A percentile compares a stretch with the other conserved stretches of the same genome.
Conservation (phyloP, 2,329 filamentous ascomycete genomes). For the Phaeomoniella chlamydospora region DNA sequence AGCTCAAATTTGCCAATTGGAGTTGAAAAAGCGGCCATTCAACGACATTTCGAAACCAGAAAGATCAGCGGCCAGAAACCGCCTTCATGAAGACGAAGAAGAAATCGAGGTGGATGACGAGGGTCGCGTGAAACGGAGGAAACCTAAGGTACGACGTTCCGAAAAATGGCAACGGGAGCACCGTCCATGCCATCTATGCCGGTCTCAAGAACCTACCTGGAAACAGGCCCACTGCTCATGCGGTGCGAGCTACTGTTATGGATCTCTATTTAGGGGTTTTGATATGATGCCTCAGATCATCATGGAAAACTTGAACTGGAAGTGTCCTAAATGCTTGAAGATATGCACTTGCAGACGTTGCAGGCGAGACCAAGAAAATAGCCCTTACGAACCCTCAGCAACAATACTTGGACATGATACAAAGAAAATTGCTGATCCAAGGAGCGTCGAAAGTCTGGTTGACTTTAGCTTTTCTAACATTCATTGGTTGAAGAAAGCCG, state of each 20-base stretch:
- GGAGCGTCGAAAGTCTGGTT: constrained; percentile 79
- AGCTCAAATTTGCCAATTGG: constrained; percentile 88
- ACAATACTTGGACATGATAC: constrained; percentile 87
- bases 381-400: constrained; percentile 72
- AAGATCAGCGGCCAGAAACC: constrained; percentile 18
- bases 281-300: constrained; percentile 74
- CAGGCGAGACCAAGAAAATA: constrained; percentile 51
- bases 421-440: constrained; percentile 72
- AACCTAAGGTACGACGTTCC: constrained; percentile 38
- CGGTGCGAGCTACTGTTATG: constrained; percentile 72
- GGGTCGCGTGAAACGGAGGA: constrained; percentile 48
- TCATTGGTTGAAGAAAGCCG: constrained; percentile 56
- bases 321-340: constrained; percentile 71
- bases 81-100: constrained; percentile 22
- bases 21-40: constrained; percentile 65
- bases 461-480: constrained; percentile 86
- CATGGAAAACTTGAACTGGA: constrained; percentile 70
- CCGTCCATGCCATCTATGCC: constrained; percentile 67
- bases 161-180: constrained; percentile 35
- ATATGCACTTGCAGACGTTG: constrained; percentile 82
- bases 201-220: constrained; percentile 65
- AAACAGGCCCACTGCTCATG: constrained; percentile 77
- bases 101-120: constrained; percentile 38
- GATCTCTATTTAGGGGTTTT: constrained; percentile 80
- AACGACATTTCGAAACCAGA: constrained; percentile 59